phyloP scores from a whole-genome alignment of 2,329 filamentous ascomycete genomes.

The Penicillium sp. region DNA sequence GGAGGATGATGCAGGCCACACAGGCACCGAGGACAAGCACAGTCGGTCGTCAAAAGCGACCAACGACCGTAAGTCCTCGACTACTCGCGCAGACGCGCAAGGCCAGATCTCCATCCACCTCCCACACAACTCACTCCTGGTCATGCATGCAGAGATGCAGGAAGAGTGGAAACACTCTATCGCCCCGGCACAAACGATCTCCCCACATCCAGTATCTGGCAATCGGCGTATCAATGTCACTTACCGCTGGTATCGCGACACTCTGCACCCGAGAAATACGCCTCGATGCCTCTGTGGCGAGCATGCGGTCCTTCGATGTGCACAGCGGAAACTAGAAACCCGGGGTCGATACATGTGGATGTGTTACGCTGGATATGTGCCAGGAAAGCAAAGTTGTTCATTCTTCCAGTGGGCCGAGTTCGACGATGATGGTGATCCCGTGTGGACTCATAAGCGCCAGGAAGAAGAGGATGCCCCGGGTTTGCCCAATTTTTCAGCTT shows the following conservation, averaged over 20 bases:
- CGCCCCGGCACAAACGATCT: conserved; percentile 71
- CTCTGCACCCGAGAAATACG: conserved; percentile 74
- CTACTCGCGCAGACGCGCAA: conserved; percentile 59
- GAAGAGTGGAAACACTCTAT: conserved; percentile 95
- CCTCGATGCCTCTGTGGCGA: conserved; percentile 76
- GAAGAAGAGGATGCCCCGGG: conserved; percentile 26
- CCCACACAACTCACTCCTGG: conserved; percentile 86
- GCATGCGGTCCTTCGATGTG: conserved; percentile 70
- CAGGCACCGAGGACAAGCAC: conserved; percentile 17
- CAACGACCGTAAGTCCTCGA: conserved; percentile 26
- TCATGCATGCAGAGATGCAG: conserved; percentile 99
- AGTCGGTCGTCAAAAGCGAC: conserved; percentile 27
- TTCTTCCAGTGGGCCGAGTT: conserved; percentile 88
- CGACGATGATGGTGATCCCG: conserved; percentile 80
- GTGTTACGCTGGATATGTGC: conserved; percentile 69
- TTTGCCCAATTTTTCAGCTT: conserved; percentile 31
- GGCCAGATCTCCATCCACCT: conserved; percentile 92
- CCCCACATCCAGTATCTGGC: conserved; percentile 79
- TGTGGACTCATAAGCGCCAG: conserved; percentile 51
- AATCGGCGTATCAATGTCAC: conserved; percentile 89
- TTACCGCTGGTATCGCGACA: conserved; percentile 80
- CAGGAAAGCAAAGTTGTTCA: conserved; percentile 60
- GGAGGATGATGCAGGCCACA: conserved; percentile 44
- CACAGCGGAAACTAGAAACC: conserved; percentile 75
- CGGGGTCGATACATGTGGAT: conserved; percentile 89